Evolutionary conservation across 1,139 yeast species (phyloP).

Genomic region (Tardiomyces depauwii): DNA sequence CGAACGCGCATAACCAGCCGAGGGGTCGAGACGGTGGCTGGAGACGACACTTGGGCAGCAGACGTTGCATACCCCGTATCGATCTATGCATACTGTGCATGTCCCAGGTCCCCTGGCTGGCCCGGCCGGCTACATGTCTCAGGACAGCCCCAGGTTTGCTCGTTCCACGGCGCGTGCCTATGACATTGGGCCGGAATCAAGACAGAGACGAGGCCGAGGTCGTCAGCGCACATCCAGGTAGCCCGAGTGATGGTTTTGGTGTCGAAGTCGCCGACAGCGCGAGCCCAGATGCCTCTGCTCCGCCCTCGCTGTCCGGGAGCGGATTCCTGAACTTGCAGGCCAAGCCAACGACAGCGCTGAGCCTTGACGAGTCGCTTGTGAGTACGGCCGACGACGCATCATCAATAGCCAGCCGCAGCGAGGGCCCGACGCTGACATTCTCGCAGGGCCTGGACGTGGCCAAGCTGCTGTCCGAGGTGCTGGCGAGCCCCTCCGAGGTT

Average conservation of each 20-base stretch:
- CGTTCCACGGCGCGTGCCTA: not conserved
- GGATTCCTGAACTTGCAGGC: constrained; percentile 8
- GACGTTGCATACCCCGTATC: too few relatives aligned
- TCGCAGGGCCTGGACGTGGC: constrained; percentile 13
- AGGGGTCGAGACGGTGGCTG: too few relatives aligned
- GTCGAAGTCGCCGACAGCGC: too few relatives aligned
- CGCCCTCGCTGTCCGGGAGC: not conserved
- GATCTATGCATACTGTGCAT: not conserved
- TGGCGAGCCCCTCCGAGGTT: constrained; percentile 2
- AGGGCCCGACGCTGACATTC: constrained; percentile 7
- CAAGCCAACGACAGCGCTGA: constrained; percentile 14
- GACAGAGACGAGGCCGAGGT: constrained; percentile 1
- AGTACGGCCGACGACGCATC: constrained; percentile 7
- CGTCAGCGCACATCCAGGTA: constrained; percentile 9
- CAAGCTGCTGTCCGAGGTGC: constrained; percentile 16
- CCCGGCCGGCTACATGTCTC: too few relatives aligned
- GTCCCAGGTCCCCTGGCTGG: too few relatives aligned
- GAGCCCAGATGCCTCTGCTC: too few relatives aligned
- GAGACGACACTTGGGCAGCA: too few relatives aligned
- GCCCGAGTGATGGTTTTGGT: constrained; percentile 1
- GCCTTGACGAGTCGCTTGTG: not conserved
- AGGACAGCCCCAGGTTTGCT: not conserved
- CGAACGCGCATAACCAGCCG: too few relatives aligned
- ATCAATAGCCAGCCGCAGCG: constrained; percentile 1
- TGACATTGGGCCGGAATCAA: not conserved